Conservation (phyloP, 805 yeast genomes). For the Pichia manshurica region DNA sequence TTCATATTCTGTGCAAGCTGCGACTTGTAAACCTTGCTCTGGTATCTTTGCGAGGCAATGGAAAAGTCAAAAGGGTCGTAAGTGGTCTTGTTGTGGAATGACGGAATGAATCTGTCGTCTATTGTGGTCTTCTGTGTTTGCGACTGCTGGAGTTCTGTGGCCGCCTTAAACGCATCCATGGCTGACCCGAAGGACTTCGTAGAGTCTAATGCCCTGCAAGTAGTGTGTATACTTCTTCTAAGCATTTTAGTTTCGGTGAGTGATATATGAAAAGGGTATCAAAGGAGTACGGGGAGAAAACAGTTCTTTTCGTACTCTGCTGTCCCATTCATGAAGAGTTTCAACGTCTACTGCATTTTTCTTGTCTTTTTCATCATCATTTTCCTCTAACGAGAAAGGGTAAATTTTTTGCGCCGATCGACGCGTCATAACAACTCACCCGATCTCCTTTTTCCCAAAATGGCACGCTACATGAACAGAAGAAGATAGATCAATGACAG, state of each 20-base stretch:
- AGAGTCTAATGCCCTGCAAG: not conserved
- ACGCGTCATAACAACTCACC: too few relatives aligned
- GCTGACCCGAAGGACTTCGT: conserved; percentile 2
- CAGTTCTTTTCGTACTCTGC: too few relatives aligned
- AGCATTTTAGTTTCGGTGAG: too few relatives aligned
- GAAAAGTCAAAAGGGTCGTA: conserved; percentile 85
- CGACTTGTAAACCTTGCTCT: conserved; percentile 29
- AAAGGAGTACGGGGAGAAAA: too few relatives aligned
- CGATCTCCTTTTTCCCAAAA: too few relatives aligned
- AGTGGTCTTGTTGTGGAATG: conserved; percentile 41
- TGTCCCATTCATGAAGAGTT: too few relatives aligned
- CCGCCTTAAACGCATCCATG: conserved; percentile 8
- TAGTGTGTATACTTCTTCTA: conserved; percentile 7
- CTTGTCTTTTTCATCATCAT: too few relatives aligned
- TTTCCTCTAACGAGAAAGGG: too few relatives aligned
- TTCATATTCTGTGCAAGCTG: conserved; percentile 19
- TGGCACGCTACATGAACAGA: too few relatives aligned
- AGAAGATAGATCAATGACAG: too few relatives aligned
- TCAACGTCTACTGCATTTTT: too few relatives aligned
- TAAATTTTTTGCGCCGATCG: too few relatives aligned
- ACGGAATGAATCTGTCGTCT: conserved; percentile 32
- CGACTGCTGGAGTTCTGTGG: conserved; percentile 3
- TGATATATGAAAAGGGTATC: not conserved
- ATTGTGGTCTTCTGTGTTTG: conserved; percentile 13
- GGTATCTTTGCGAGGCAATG: conserved; percentile 49